Conservation (phyloP, 1,284 basidiomycete genomes). For the Fistulinella staudtii region DNA sequence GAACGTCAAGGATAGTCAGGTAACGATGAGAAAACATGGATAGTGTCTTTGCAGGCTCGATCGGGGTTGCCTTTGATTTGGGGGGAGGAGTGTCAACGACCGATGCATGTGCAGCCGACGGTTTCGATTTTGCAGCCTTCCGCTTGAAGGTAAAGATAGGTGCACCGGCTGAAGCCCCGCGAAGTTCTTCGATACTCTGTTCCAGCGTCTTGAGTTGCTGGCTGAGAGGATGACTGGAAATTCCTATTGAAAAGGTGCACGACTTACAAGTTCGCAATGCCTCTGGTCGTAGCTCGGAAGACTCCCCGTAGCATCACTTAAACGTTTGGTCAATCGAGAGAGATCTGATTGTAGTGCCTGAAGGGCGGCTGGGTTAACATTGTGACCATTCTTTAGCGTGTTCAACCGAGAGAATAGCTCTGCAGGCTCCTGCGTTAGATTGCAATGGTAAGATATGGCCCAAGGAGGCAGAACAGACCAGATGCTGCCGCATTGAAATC, state of each 20-base stretch:
- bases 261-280: constrained; percentile 62
- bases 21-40: constrained; percentile 39
- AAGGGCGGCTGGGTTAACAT: constrained; percentile 25
- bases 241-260: neutral
- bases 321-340: constrained; percentile 52
- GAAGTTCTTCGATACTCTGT: constrained; percentile 47
- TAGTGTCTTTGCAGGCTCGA: constrained; percentile 35
- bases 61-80: constrained; percentile 21
- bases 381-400: constrained; percentile 5
- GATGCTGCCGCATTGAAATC: constrained; percentile 23
- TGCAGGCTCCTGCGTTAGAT: constrained; percentile 18
- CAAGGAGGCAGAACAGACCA: constrained; percentile 16
- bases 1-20: constrained; percentile 37
- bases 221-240: constrained; percentile 12
- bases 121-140: constrained; percentile 34
- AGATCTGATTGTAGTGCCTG: constrained; percentile 41
- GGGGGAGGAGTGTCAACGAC: constrained; percentile 7
- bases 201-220: constrained; percentile 63
- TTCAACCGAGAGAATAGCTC: constrained; percentile 28
- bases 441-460: neutral
- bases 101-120: constrained; percentile 14
- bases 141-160: constrained; percentile 72
- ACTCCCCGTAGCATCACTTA: constrained; percentile 57
- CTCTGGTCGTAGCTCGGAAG: constrained; percentile 73
- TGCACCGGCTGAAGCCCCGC: constrained; percentile 44